Evolutionary conservation across 2,329 filamentous ascomycete species (phyloP), one percentile per base, ranked within the genome.

Genomic region (Ceratocystis alfenasii): DNA sequence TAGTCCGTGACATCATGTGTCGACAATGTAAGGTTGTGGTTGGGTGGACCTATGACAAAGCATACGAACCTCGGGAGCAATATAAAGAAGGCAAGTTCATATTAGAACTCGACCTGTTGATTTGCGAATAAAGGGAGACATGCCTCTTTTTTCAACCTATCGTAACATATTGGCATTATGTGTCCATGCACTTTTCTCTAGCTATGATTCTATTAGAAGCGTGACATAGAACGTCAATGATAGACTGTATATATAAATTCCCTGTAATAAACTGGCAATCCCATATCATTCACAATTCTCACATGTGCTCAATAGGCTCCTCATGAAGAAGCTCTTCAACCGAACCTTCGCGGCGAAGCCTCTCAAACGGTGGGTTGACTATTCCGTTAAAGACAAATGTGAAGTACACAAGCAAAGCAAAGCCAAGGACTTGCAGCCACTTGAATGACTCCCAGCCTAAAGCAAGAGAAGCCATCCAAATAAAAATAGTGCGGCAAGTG

Each of bases 61-160:
- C 94, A 1, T 97, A 89, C 75, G 94, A 99, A 78, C 76, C 80
- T 44, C 87, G 82, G 69, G 93, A 99, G 82, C 96, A 96, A 78
- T 99, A 99, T 78, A 99, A 99, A 80, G 94, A 99, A 80, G 92
- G 91, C 66, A 99, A 97, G 78, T 97, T 89, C 75, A 99, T 99
- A 68, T 81, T 99, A 66, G 93, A 97, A 79, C 89, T 89, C 41
- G 92, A 96, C 78, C 77, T 96, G 69, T 80, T 97, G 48, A 93
- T 89, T 76, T 87, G 85, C 70, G 91, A 96, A 68, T 83, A 79
- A 71, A 15, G 7, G 33, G 33, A 8, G 33, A 8, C 8, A 8
- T 36, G 7, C 33, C 33, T 36, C 33, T 36, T 36, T 8, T 33
- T 8, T 8, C 7, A 36, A 36, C 7, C 33, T 8, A 2, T 36